A percentile compares a stretch with the other conserved stretches of the same genome.
Evolutionary conservation across 495 filamentous ascomycete genomes (phyloP).

Genomic region (Halenospora varia): DNA sequence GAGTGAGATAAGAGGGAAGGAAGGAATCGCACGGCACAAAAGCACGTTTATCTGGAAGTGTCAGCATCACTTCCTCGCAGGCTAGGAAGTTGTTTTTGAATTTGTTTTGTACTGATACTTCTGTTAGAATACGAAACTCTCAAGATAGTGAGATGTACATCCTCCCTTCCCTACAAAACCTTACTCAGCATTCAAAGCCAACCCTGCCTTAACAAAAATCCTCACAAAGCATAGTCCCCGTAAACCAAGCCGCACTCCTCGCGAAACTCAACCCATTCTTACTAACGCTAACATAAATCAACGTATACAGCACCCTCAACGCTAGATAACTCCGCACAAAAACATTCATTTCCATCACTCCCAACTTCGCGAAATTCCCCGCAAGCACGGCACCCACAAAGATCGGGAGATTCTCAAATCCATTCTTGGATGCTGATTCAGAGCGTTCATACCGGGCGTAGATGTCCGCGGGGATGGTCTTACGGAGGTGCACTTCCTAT

Average conservation of each 20-base stretch:
- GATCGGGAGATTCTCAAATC: constrained; percentile 37
- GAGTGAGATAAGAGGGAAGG: too few relatives aligned
- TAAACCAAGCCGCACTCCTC: constrained; percentile 3
- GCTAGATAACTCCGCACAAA: constrained; percentile 24
- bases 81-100: too few relatives aligned
- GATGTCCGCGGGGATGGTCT: constrained; percentile 22
- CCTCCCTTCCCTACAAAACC: too few relatives aligned
- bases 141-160: too few relatives aligned
- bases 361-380: constrained; percentile 31
- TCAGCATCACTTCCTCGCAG: too few relatives aligned
- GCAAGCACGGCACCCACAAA: constrained; percentile 34
- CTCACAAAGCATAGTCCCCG: background rate
- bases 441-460: constrained; percentile 33
- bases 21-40: too few relatives aligned
- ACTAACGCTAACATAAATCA: constrained; percentile 23
- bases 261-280: constrained; percentile 1
- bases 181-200: constrained; percentile 4
- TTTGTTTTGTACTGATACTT: too few relatives aligned
- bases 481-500: constrained; percentile 24
- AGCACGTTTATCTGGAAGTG: too few relatives aligned
- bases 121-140: too few relatives aligned
- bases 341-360: constrained; percentile 18
- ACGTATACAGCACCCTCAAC: constrained; percentile 24
- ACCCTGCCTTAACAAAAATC: background rate
- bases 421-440: constrained; percentile 35